A percentile compares a stretch with the other conserved stretches of the same genome.
Conservation (phyloP, 2,329 filamentous ascomycete genomes). For the Lithohypha guttulata region DNA sequence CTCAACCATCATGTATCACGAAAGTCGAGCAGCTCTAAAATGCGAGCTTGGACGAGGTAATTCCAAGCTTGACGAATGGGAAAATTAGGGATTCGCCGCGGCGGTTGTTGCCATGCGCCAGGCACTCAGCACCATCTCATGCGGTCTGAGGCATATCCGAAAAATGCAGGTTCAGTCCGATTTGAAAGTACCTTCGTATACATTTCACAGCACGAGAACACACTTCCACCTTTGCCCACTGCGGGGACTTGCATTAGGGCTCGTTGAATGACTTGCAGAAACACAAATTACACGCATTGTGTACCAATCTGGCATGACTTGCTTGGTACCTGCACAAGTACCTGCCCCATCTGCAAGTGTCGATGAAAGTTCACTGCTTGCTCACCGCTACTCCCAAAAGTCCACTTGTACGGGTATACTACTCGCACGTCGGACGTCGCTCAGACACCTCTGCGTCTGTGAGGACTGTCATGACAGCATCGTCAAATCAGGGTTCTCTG, state of each 20-base stretch:
- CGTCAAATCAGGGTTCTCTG: too few species aligned
- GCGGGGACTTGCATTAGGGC: slow-evolving; percentile 4
- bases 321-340: background rate
- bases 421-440: slow-evolving; percentile 5
- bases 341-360: slow-evolving; percentile 2
- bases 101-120: too few species aligned
- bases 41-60: too few species aligned
- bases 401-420: too few species aligned
- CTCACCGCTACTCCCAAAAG: slow-evolving; percentile 3
- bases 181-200: slow-evolving; percentile 6
- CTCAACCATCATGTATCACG: too few species aligned
- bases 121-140: too few species aligned
- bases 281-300: slow-evolving; percentile 5
- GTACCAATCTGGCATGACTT: too few species aligned
- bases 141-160: background rate
- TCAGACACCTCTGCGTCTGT: slow-evolving; percentile 5
- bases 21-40: too few species aligned
- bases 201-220: slow-evolving; percentile 1
- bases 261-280: slow-evolving; percentile 7
- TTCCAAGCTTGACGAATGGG: too few species aligned
- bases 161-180: slow-evolving; percentile 4
- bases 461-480: too few species aligned
- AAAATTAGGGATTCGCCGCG: too few species aligned
- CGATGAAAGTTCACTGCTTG: slow-evolving; percentile 3
- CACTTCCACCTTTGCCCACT: background rate